A percentile compares a stretch with the other conserved stretches of the same genome.
Conservation (phyloP, 176 grass and related monocot genomes). For the Neostapfia colusana region DNA sequence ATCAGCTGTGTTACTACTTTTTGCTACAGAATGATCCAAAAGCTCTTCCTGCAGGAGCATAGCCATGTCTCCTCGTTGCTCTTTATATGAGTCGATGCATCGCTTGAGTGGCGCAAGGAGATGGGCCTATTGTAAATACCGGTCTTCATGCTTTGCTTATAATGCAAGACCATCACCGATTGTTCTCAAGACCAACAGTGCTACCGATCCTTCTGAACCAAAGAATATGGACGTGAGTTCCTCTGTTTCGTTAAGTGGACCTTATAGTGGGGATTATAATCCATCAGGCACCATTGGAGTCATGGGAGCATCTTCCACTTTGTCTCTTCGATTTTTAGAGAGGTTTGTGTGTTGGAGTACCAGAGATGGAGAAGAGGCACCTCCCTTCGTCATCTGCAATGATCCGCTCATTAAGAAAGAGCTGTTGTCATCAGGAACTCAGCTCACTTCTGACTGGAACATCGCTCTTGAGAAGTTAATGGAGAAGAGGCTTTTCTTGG, state of each 20-base stretch:
- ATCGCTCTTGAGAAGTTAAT: constrained; percentile 54
- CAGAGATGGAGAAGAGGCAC: constrained; percentile 41
- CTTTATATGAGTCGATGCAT: constrained; percentile 15
- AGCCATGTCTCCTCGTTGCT: constrained; percentile 30
- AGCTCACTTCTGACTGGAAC: constrained; percentile 25
- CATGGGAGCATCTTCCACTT: constrained; percentile 55
- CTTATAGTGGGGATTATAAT: constrained; percentile 16
- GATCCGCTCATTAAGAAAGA: constrained; percentile 50
- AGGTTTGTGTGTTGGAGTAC: constrained; percentile 62
- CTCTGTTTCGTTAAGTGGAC: constrained; percentile 40
- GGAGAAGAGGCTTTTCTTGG: constrained; percentile 58
- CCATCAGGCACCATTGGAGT: constrained; percentile 54
- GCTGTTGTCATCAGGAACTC: constrained; percentile 23
- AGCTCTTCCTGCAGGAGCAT: constrained; percentile 18
- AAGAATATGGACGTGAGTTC: constrained; percentile 43
- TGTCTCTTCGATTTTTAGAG: constrained; percentile 64
- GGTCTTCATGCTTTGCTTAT: constrained; percentile 38
- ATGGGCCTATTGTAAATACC: constrained; percentile 37
- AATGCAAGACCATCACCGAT: constrained; percentile 42
- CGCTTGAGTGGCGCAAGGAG: constrained; percentile 24
- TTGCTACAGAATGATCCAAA: constrained; percentile 12
- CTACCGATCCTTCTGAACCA: constrained; percentile 30
- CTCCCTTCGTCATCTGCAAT: constrained; percentile 68
- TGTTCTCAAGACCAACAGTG: constrained; percentile 40
- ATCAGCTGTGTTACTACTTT: constrained; percentile 10